phyloP scores from a whole-genome alignment of 139 green algal genomes.

The Parachlorella kessleri region DNA sequence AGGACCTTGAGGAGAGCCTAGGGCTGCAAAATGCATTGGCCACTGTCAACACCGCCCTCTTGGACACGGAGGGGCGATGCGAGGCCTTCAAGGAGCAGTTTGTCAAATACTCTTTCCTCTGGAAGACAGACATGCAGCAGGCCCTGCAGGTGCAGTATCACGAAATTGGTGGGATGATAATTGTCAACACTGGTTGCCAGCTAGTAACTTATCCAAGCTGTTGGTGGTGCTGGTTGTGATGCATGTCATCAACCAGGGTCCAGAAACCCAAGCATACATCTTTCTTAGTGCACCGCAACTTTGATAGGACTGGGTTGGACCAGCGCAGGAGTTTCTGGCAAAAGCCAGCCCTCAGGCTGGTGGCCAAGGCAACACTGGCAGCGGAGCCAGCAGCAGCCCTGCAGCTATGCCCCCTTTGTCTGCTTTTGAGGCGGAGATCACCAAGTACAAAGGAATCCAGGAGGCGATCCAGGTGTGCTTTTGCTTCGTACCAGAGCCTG shows the following conservation, averaged over 20 bases:
- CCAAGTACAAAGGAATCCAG: conserved; percentile 4
- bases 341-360: no score
- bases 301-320: no score
- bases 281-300: no score
- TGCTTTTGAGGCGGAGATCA: conserved; percentile 5
- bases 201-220: conserved; percentile 9
- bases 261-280: no score
- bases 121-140: conserved; percentile 74
- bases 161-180: no score
- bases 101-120: conserved; percentile 80
- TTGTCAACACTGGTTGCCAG: neutral
- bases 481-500: no score
- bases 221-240: neutral
- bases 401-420: no score
- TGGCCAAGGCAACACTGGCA: no score
- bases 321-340: no score
- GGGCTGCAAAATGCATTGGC: conserved; percentile 72
- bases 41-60: conserved; percentile 55
- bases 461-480: conserved; percentile 2
- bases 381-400: no score
- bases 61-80: conserved; percentile 76
- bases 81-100: conserved; percentile 78
- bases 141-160: conserved; percentile 49
- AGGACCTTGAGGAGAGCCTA: conserved; percentile 91
- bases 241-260: neutral